Evolutionary conservation across 345 rosid genomes (phyloP).

Genomic region (Pseudoturritis turrita): DNA sequence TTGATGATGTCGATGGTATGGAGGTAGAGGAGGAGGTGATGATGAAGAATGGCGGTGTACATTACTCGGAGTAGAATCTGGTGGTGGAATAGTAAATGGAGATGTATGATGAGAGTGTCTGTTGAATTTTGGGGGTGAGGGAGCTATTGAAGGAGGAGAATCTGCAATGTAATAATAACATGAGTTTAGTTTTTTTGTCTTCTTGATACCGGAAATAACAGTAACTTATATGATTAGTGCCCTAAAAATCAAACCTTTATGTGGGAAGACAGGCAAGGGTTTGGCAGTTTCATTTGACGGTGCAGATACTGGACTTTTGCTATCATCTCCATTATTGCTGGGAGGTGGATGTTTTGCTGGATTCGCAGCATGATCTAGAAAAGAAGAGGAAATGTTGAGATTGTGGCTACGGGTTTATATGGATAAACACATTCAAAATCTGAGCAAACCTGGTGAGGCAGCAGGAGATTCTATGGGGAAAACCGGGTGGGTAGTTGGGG

Average conservation of each 20-base stretch:
- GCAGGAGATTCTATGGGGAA: slow-evolving; percentile 27
- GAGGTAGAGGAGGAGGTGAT: slow-evolving; percentile 47
- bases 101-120: slow-evolving; percentile 6
- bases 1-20: slow-evolving; percentile 39
- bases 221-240: background rate
- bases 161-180: slow-evolving; percentile 3
- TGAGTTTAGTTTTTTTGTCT: background rate
- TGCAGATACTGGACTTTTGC: slow-evolving; percentile 50
- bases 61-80: slow-evolving; percentile 31
- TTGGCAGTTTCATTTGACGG: slow-evolving; percentile 42
- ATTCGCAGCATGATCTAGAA: slow-evolving; percentile 41
- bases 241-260: slow-evolving; percentile 36
- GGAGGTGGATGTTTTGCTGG: slow-evolving; percentile 46
- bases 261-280: slow-evolving; percentile 42
- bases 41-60: slow-evolving; percentile 29
- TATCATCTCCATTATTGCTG: slow-evolving; percentile 32
- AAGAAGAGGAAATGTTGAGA: slow-evolving; percentile 7
- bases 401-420: background rate
- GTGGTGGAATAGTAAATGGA: slow-evolving; percentile 18
- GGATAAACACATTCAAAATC: slow-evolving; percentile 10
- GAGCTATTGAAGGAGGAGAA: slow-evolving; percentile 28
- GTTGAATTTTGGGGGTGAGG: slow-evolving; percentile 5
- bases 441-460: slow-evolving; percentile 25
- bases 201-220: background rate
- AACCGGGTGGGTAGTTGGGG: slow-evolving; percentile 16